Base-by-base conservation (phyloP, 768 basidiomycete genomes). In the Naematelia aurantialba region DNA sequence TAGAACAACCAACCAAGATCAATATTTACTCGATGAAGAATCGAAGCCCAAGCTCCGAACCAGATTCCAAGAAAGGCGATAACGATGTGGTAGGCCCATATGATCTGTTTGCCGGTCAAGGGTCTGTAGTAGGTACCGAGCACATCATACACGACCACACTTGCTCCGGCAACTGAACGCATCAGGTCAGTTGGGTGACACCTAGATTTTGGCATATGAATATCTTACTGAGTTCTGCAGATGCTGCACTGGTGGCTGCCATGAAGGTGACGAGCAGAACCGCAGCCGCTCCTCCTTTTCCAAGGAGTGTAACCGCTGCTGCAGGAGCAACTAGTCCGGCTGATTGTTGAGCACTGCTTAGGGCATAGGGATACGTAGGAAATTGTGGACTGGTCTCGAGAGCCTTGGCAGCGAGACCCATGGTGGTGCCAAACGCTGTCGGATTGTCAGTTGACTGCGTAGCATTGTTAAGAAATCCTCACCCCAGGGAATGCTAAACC, bases 401-500 rank as follows among this genome's bases (percentile, higher is more conserved):
- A 76, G 70, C 78, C 46, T 73, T 68, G 0, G 80, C 80, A 50
- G 80, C 74, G 10, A 81, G 74, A n/a, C 80, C 80, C 45, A 79
- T 70, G 21, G 77, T 77, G 0, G 80, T 81, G 5, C 79, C 82
- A 58, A 83, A 82, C 0, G 79, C 80, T 56, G 42, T 24, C 1
- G 8, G 25, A 24, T 45, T 19, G 39, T 53, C 11, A 45, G 30
- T 44, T 27, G 3, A 2, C 30, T 29, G 10, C 13, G 17, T 26
- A 26, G 11, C 11, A 30, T 19, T 29, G 26, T 5, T 11, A n/a
- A n/a, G n/a, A n/a, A n/a, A 13, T 8, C 44, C 60, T 52, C 55
- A 62, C 55, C 58, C 67, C 81, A 83, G 12, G 82, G 82, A n/a
- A 82, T 80, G 3, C 81, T 80, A 52, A 83, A 82, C 84, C 83